Conservation (phyloP, 2,329 filamentous ascomycete species). For the Aspergillus calidoustus region DNA sequence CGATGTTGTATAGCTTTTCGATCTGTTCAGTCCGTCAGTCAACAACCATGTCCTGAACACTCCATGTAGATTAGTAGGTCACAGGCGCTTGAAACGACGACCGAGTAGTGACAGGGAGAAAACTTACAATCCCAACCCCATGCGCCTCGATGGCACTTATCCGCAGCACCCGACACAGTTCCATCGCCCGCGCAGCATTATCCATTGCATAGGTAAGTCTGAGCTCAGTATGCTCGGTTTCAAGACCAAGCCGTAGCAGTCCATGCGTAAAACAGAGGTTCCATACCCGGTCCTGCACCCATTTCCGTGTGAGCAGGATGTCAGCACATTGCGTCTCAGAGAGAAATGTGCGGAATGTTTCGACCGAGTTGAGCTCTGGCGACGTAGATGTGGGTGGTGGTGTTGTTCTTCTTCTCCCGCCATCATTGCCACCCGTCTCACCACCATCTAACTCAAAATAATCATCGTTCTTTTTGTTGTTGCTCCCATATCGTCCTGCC, state of each 20-base stretch:
- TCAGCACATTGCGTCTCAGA: conserved; percentile 49
- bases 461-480: conserved; percentile 30
- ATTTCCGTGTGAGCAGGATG: conserved; percentile 49
- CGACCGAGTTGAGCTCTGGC: background rate
- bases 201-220: conserved; percentile 42
- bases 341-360: conserved; percentile 26
- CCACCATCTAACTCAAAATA: conserved; percentile 42
- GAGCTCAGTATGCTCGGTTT: conserved; percentile 43
- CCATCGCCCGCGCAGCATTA: conserved; percentile 41
- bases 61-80: too few species aligned
- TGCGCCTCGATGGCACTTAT: conserved; percentile 49
- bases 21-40: conserved; percentile 27
- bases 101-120: background rate
- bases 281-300: conserved; percentile 51
- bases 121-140: conserved; percentile 44
- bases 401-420: background rate
- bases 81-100: background rate
- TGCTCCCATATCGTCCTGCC: conserved; percentile 35
- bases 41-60: too few species aligned
- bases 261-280: conserved; percentile 47
- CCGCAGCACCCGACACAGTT: conserved; percentile 38
- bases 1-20: conserved; percentile 48
- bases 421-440: conserved; percentile 13
- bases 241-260: conserved; percentile 35
- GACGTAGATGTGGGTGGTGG: background rate